These are phyloP conservation scores for Xylaria sp. DNA, from an alignment of 495 filamentous ascomycete genomes.

Conservation along the genomic window DNA sequence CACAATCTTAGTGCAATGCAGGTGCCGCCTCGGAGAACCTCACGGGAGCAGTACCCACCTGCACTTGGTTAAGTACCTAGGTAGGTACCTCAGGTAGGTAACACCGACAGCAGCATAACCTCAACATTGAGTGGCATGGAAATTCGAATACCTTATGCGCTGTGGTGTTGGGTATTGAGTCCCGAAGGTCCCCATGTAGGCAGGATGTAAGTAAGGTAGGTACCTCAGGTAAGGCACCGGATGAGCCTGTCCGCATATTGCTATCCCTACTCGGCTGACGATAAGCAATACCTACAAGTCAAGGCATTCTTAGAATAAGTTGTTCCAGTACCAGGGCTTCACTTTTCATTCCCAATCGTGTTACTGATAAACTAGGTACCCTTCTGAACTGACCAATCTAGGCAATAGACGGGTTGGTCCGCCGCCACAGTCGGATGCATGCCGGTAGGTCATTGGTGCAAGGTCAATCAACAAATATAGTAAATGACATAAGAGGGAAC, in stretches of 20 bases:
- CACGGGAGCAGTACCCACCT: too few species aligned
- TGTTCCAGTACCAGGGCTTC: neutral
- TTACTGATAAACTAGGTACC: neutral
- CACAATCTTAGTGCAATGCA: too few species aligned
- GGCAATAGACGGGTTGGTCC: neutral
- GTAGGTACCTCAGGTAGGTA: neutral
- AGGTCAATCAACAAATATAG: neutral
- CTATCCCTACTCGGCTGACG: neutral
- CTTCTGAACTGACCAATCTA: neutral
- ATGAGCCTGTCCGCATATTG: too few species aligned
- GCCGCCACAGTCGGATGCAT: neutral
- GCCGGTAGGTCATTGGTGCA: neutral
- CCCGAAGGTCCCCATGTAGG: too few species aligned
- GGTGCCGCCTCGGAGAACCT: too few species aligned
- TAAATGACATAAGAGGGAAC: neutral
- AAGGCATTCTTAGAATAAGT: neutral
- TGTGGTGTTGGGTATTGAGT: too few species aligned
- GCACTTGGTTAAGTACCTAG: neutral
- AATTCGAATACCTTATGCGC: too few species aligned
- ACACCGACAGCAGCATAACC: constrained; percentile 10
- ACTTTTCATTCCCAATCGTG: neutral
- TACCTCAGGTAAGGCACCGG: too few species aligned
- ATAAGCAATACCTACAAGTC: neutral
- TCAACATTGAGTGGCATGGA: neutral
- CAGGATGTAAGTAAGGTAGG: too few species aligned